These are phyloP conservation scores for Eimeria acervulina DNA, from an alignment of 169 alveolate genomes.

Conservation along the genomic window DNA sequence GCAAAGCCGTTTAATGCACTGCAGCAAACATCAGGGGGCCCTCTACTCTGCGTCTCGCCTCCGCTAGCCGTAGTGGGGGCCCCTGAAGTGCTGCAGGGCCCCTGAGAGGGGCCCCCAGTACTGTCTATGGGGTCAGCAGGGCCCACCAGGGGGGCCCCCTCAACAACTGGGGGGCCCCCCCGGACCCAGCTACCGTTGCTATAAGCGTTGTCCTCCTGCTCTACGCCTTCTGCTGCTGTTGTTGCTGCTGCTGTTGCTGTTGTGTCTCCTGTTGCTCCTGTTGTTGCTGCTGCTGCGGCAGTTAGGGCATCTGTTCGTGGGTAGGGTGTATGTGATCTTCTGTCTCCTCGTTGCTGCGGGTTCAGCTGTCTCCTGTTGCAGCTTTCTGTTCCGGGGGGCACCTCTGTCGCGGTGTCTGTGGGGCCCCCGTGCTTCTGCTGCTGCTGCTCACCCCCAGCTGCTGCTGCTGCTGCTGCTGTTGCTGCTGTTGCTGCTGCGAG, in stretches of 20 bases:
- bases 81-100: too few relatives aligned
- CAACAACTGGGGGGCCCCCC: too few relatives aligned
- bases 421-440: constrained; percentile 20
- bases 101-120: too few relatives aligned
- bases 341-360: not conserved
- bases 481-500: not conserved
- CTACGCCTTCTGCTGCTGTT: not conserved
- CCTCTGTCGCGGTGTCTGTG: not conserved
- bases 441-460: not conserved
- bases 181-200: too few relatives aligned
- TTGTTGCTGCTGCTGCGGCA: constrained; percentile 1
- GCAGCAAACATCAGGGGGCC: too few relatives aligned
- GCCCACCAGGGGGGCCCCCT: too few relatives aligned
- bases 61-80: too few relatives aligned
- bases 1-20: too few relatives aligned
- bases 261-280: not conserved
- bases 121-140: too few relatives aligned
- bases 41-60: too few relatives aligned
- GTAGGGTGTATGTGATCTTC: not conserved
- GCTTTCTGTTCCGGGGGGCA: not conserved
- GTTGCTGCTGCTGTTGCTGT: not conserved
- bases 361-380: not conserved
- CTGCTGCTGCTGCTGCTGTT: constrained; percentile 20
- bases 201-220: too few relatives aligned
- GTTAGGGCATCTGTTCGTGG: not conserved